Evolutionary conservation across 345 rosid genomes (phyloP).

Genomic region (Kernera saxatilis): DNA sequence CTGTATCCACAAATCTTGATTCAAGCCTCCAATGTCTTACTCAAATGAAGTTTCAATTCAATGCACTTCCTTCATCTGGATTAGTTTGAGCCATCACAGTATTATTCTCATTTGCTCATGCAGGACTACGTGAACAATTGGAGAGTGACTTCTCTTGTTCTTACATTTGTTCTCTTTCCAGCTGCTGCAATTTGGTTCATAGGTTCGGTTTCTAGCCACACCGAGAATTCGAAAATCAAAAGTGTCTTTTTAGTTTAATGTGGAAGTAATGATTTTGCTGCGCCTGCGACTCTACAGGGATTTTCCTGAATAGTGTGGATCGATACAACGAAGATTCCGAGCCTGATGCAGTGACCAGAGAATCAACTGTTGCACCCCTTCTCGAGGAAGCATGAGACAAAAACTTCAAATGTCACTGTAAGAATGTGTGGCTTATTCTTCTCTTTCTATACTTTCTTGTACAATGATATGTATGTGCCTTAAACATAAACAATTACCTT

Average conservation of each 20-base stretch:
- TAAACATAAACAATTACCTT: neutral
- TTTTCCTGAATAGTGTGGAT: slow-evolving; percentile 65
- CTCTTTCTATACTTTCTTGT: neutral
- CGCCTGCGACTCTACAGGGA: slow-evolving; percentile 41
- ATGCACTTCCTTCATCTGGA: neutral
- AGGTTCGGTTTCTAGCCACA: slow-evolving; percentile 36
- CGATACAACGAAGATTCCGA: slow-evolving; percentile 59
- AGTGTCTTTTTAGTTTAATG: neutral
- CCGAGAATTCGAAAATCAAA: neutral
- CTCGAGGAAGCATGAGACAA: slow-evolving; percentile 35
- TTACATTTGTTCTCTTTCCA: slow-evolving; percentile 66
- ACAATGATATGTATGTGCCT: neutral
- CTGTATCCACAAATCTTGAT: neutral
- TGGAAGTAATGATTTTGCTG: neutral
- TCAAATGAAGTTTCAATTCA: neutral
- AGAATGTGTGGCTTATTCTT: neutral
- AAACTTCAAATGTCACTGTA: neutral
- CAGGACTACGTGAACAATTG: slow-evolving; percentile 80
- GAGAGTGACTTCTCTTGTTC: slow-evolving; percentile 81
- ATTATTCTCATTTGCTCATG: neutral
- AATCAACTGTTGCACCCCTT: slow-evolving; percentile 47
- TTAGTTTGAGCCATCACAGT: neutral
- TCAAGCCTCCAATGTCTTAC: neutral
- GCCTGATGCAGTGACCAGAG: slow-evolving; percentile 25
- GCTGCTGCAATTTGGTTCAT: slow-evolving; percentile 85